A percentile compares a stretch with the other conserved stretches of the same genome.
These are phyloP conservation scores for Daedalea quercina DNA, from an alignment of 768 basidiomycete genomes.

Conservation along the genomic window DNA sequence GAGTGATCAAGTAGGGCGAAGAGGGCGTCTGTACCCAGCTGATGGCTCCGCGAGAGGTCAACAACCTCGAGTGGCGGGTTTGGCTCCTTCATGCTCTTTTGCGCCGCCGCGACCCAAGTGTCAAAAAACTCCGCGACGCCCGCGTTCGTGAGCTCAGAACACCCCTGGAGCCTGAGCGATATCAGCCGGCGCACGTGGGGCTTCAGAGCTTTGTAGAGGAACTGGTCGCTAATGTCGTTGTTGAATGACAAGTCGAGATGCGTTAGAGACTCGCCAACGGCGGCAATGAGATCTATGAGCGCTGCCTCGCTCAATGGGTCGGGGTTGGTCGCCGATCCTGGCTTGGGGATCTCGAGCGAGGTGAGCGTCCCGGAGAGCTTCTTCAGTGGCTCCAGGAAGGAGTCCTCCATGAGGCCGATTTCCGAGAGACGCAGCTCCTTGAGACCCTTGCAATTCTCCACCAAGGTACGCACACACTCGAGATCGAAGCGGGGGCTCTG, in stretches of 20 bases:
- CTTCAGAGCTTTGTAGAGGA: constrained; percentile 56
- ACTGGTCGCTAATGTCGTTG: constrained; percentile 47
- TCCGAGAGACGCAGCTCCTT: constrained; percentile 75
- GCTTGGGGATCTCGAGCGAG: constrained; percentile 65
- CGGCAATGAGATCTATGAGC: constrained; percentile 46
- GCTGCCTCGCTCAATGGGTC: constrained; percentile 49
- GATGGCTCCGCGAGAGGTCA: constrained; percentile 59
- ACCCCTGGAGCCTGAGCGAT: constrained; percentile 46
- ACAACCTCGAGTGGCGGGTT: constrained; percentile 45
- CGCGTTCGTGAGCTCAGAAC: constrained; percentile 59
- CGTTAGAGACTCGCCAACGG: constrained; percentile 47
- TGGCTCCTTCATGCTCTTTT: constrained; percentile 7
- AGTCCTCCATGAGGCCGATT: constrained; percentile 63
- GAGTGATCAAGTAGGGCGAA: constrained; percentile 63
- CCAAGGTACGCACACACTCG: constrained; percentile 54
- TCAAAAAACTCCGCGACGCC: constrained; percentile 68
- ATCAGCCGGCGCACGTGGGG: constrained; percentile 40
- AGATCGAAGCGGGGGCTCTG: constrained; percentile 85
- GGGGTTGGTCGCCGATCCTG: constrained; percentile 23
- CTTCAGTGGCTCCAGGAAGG: constrained; percentile 50
- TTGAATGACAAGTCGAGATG: constrained; percentile 73
- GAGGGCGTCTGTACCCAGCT: constrained; percentile 48
- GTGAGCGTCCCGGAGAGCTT: constrained; percentile 39
- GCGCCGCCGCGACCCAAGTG: constrained; percentile 32
- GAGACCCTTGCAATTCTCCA: constrained; percentile 46